phyloP scores from a whole-genome alignment of 352 stramenopile genomes.

The Poterioochromonas sp. region DNA sequence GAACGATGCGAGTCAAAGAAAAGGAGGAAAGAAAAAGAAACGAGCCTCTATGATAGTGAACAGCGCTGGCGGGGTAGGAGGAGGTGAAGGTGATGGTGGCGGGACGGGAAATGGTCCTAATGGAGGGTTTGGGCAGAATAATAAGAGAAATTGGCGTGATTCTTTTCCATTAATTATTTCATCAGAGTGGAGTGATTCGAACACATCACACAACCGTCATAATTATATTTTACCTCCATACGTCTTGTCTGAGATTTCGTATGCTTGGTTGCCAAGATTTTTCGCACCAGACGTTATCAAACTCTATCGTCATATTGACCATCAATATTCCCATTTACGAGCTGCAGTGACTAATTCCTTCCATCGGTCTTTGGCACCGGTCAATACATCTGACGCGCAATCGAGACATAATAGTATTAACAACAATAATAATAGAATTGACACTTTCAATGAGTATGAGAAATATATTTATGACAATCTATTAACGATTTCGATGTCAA shows the following conservation, averaged over 20 bases:
- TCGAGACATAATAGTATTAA: not conserved
- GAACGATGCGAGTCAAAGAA: no score
- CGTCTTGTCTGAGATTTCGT: not conserved
- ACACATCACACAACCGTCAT: not conserved
- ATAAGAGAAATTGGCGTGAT: not conserved
- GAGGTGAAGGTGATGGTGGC: not conserved
- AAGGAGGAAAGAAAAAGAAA: no score
- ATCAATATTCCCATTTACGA: not conserved
- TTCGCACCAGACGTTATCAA: constrained; percentile 24
- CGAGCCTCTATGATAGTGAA: no score
- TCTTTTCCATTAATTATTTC: constrained; percentile 15
- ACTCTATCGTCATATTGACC: no score
- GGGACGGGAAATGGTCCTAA: not conserved
- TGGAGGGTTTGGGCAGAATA: not conserved
- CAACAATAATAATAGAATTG: no score
- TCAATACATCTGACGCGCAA: not conserved
- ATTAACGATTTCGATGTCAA: no score
- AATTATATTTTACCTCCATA: not conserved
- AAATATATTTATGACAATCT: no score
- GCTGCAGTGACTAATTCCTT: not conserved
- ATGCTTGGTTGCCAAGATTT: constrained; percentile 15
- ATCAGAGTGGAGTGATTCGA: not conserved
- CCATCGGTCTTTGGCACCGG: no score
- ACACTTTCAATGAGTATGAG: not conserved
- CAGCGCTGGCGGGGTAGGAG: not conserved